Evolutionary conservation across 78 protist species (phyloP), one percentile per base, ranked within the genome.

Genomic region (Capsaspora owczarzaki): DNA sequence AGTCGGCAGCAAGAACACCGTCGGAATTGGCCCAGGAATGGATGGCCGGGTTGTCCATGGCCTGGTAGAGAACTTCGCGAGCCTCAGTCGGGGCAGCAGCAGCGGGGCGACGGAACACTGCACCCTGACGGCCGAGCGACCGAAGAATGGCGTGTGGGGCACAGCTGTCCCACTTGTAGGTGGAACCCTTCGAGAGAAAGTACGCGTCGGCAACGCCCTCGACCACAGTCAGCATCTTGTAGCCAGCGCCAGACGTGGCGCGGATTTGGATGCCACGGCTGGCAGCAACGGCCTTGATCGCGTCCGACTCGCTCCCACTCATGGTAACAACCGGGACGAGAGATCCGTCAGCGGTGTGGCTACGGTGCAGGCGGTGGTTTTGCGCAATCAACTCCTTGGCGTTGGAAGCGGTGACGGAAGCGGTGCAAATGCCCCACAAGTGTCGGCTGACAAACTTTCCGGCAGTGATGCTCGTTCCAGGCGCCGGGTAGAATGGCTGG

Each of bases 141-240:
- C 41, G 4, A 14, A 63, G 72, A 63, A 63, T 63, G 35, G 72
- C 72, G 41, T 63, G 33, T 41, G 72, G 72, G 12, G 42, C 72
- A 25, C 72, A 63, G 23, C 42, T 63, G 72, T 63, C 72, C 72
- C 72, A 63, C 43, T 25, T 6, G 41, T 63, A 63, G 42, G 72
- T 63, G 42, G 72, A 63, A 4, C 43, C 2, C 41, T 29, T 35
- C 41, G 72, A 35, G 43, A 63, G 72, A 25, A 63, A 35, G 33
- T 63, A 63, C 19, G 72, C 72, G 72, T 63, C 72, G 16, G 72
- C 41, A 41, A 33, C 33, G 6, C 72, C 72, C 22, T 63, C 72
- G 12, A 63, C 33, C 43, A 63, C 72, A 4, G 33, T 22, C 6
- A 63, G 72, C 38, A 33, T 35, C 72, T 63, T 63, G 72, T 63